Conservation (phyloP, 306 rosid genomes). For the Ochetophila trinervis region DNA sequence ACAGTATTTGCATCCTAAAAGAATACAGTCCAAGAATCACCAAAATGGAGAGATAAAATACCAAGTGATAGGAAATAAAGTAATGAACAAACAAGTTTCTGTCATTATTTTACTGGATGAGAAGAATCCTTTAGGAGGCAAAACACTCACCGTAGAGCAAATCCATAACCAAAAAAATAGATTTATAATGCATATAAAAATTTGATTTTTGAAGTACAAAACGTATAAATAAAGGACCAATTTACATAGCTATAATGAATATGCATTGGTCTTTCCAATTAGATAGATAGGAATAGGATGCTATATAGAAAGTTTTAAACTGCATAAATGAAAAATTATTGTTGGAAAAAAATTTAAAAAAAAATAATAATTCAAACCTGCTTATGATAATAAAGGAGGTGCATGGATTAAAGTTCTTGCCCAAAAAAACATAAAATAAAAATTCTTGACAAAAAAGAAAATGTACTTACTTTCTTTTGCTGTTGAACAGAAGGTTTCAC, state of each 20-base stretch:
- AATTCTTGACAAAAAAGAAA: background rate
- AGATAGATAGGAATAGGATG: background rate
- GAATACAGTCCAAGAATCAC: background rate
- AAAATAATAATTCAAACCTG: too few species aligned
- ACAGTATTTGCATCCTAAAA: conserved; percentile 77
- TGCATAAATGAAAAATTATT: background rate
- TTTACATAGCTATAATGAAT: background rate
- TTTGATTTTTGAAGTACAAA: too few species aligned
- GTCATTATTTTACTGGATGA: background rate
- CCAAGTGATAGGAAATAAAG: conserved; percentile 16
- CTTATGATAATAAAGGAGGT: background rate
- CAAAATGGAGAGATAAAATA: conserved; percentile 12
- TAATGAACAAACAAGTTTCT: background rate
- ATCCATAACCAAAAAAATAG: too few species aligned
- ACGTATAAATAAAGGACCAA: too few species aligned
- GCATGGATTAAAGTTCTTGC: background rate
- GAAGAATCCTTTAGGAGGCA: too few species aligned
- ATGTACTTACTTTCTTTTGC: conserved; percentile 60
- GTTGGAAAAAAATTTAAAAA: too few species aligned
- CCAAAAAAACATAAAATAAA: background rate
- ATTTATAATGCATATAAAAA: too few species aligned
- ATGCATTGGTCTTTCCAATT: background rate
- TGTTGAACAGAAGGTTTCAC: conserved; percentile 68
- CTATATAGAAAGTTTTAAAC: background rate
- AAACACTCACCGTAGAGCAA: too few species aligned